Evolutionary conservation across 441 rosid genomes (phyloP), one percentile per base, ranked within the genome.

Genomic region (Gossypium laxum): DNA sequence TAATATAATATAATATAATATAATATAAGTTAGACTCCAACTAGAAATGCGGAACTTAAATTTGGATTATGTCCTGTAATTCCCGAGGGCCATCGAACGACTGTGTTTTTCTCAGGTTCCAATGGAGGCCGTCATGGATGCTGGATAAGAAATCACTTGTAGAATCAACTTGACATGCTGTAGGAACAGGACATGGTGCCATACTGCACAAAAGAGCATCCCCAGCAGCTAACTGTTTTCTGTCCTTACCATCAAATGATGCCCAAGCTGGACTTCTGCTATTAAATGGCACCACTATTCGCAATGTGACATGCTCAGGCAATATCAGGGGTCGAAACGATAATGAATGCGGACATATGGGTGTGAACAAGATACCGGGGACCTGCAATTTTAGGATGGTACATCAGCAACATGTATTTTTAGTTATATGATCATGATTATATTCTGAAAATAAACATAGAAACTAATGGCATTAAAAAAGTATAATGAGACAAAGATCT

Each of bases 111-210:
- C 99, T 85, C 71, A 80, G 73, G 79, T 95, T 95, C 99, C 99
- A 95, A 76, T 95, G 98, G 68, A 95, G 98, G 67, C 96, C 97
- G 0, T 95, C 98, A 0, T 89, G 98, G 78, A 95, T 95, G 83
- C 99, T 95, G 41, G 75, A 91, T 43, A 95, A 75, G 79, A 95
- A 95, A 77, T 95, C 97, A 0, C 77, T 75, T 1, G 99, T 95
- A 5, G 99, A 92, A 71, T 95, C 97, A 12, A 54, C 85, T 43
- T 82, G 89, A 72, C 98, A 95, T 21, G 99, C 96, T 0, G 98
- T 95, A 28, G 98, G 95, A 61, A 95, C 98, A 2, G 99, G 98
- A 91, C 98, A 95, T 22, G 93, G 93, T 7, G 98, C 99, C 90
- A 95, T 91, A 79, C 99, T 85, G 85, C 97, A 92, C 14, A 95